Conservation (phyloP, 225 moss, liverwort and hornwort genomes). For the Bryum argenteum region DNA sequence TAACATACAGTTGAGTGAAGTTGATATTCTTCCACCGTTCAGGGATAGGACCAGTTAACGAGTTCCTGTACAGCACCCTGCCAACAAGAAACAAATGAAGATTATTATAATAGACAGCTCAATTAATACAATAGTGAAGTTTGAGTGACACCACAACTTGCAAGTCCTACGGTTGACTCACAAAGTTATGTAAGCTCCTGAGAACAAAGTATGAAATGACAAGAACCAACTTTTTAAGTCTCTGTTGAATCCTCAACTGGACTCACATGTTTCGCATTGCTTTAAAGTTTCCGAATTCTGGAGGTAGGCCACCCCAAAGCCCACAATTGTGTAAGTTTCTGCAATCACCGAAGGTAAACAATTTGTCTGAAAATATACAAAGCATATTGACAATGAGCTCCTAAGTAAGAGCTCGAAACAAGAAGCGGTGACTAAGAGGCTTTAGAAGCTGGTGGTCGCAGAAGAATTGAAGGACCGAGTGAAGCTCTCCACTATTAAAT, state of each 20-base stretch:
- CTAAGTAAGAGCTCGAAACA: too few species aligned
- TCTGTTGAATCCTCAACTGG: neutral
- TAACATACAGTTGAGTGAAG: conserved; percentile 31
- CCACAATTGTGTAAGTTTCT: conserved; percentile 37
- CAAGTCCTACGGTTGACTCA: neutral
- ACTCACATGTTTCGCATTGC: conserved; percentile 30
- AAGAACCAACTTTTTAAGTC: neutral
- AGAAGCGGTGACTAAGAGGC: neutral
- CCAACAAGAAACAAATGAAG: neutral
- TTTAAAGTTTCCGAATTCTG: conserved; percentile 35
- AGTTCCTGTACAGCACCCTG: conserved; percentile 34
- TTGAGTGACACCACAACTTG: too few species aligned
- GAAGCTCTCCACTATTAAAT: neutral
- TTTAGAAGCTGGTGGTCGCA: neutral
- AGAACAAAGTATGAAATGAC: neutral
- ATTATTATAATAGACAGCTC: too few species aligned
- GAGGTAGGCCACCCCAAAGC: conserved; percentile 39
- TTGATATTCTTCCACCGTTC: conserved; percentile 35
- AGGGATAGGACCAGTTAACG: conserved; percentile 36
- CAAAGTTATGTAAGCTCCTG: neutral
- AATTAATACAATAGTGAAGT: too few species aligned
- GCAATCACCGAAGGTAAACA: conserved; percentile 5
- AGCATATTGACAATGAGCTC: neutral
- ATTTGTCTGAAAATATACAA: neutral
- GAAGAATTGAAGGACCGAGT: neutral